Evolutionary conservation across 495 filamentous ascomycete genomes (phyloP).

Genomic region (Podospora conica): DNA sequence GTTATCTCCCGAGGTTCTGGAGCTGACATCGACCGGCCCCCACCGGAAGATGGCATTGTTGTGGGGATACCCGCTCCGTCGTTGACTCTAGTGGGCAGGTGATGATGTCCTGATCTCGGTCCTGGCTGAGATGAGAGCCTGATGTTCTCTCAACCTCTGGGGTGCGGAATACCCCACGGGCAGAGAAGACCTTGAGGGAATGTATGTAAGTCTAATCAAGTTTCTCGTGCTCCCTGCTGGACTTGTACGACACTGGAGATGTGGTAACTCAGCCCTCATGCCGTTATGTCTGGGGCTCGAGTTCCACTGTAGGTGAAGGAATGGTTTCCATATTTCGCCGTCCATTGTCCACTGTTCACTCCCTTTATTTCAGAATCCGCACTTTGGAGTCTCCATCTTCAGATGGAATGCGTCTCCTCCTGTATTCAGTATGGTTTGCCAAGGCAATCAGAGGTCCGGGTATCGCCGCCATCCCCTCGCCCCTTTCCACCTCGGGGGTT

Average conservation of each 20-base stretch:
- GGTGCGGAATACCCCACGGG: neutral
- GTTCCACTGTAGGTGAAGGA: neutral
- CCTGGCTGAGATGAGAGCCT: neutral
- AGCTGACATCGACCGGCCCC: neutral
- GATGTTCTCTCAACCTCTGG: neutral
- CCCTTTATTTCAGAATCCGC: neutral
- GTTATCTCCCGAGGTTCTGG: neutral
- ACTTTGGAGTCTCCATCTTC: neutral
- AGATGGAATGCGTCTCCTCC: neutral
- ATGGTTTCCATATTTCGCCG: neutral
- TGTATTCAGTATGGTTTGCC: neutral
- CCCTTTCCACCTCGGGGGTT: neutral
- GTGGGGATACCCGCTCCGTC: neutral
- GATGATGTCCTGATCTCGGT: neutral
- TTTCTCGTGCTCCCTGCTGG: neutral
- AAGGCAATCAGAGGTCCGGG: neutral
- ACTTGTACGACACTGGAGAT: neutral
- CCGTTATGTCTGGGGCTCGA: neutral
- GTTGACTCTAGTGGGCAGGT: neutral
- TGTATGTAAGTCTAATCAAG: neutral
- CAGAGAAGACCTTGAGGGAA: neutral
- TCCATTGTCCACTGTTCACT: neutral
- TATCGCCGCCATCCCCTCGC: neutral
- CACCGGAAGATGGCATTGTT: neutral
- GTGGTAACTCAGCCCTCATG: neutral